Evolutionary conservation across 2,329 filamentous ascomycete species (phyloP), one percentile per base, ranked within the genome.

Genomic region (Didymella keratinophila): DNA sequence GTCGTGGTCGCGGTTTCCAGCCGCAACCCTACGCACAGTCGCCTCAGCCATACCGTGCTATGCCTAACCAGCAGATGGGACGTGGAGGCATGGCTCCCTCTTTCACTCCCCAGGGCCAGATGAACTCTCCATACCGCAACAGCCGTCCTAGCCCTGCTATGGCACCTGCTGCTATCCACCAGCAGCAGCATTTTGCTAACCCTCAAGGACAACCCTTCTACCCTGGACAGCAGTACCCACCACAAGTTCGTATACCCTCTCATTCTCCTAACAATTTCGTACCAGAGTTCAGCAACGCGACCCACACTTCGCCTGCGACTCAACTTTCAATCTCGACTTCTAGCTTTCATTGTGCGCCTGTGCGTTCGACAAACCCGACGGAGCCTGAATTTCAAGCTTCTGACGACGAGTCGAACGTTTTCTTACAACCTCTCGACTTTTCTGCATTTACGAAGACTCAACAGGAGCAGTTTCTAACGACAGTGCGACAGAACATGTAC

Each of bases 381-480:
- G 62, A 54, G 46, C 61, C 65, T 44, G 57, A 64, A 16, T 63
- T 60, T 47, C 63, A 58, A 58, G 57, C 64, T 49, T 64, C 58
- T 52, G 60, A 58, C 41, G 52, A 67, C 49, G 52, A 60, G 62
- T 53, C 65, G 42, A 63, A 67, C 54, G 66, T 63, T 67, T 71
- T 69, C 55, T 55, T 70, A 63, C 52, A 64, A 58, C 43, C 63
- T 58, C 45, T 71, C 59, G 69, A 78, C 56, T 74, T 86, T 73
- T 86, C 91, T 78, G 78, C 93, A 63, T 89, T 89, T 59, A 86
- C 87, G 71, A 88, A 81, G 73, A 86, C 86, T 71, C 83, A 87
- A 66, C 92, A 89, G 84, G 89, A 93, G 76, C 83, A 85, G 65
- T 83, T 85, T 86, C 89, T 93, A 82, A 92, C 86, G 72, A 65